Base-by-base conservation (phyloP, 345 rosid genomes). In the Iberis pinnata region DNA sequence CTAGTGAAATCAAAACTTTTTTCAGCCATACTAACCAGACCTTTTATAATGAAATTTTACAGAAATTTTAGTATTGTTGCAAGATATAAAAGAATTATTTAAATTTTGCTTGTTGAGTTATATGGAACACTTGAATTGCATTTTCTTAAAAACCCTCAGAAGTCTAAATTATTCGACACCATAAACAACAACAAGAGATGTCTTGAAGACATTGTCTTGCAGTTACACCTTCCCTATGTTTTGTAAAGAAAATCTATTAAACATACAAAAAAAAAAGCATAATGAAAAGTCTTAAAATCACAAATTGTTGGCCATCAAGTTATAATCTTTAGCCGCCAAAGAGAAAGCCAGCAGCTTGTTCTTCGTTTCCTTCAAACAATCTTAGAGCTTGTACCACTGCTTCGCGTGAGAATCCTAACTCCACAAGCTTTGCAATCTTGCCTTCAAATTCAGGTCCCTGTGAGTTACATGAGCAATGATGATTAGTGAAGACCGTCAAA, bases 281-380 rank as follows among this genome's bases (percentile, higher is more conserved):
- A 35, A 11, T 57, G 36, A 24, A 12, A 50, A 18, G 57, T 48
- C 58, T 44, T 43, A 43, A 52, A 44, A 52, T 58, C 70, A 66
- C 55, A 66, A 53, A 37, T 52, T 29, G 55, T 52, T 37, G 25
- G 29, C 38, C 4, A n/a, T 32, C 56, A 50, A 48, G 15, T 56
- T 56, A 26, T 5, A 10, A 29, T 32, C 66, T 61, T 81, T 67
- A 92, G 51, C 95, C 84, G 25, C 88, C 98, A 36, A 92, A 92
- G 46, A 88, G 96, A 72, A 79, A 88, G 13, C 90, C 93, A 18
- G 97, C 98, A 9, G 97, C 98, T 65, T 85, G 98, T 29, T 92
- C 98, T 73, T 92, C 98, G 43, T 85, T 88, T 47, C 90, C 96
- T 17, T 81, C 58, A 54, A 78, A 88, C 37, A 88, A 60, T 72